Evolutionary conservation across 208 protist species (phyloP), one percentile per base, ranked within the genome.

Genomic region (Trypanosomatidae sp.): DNA sequence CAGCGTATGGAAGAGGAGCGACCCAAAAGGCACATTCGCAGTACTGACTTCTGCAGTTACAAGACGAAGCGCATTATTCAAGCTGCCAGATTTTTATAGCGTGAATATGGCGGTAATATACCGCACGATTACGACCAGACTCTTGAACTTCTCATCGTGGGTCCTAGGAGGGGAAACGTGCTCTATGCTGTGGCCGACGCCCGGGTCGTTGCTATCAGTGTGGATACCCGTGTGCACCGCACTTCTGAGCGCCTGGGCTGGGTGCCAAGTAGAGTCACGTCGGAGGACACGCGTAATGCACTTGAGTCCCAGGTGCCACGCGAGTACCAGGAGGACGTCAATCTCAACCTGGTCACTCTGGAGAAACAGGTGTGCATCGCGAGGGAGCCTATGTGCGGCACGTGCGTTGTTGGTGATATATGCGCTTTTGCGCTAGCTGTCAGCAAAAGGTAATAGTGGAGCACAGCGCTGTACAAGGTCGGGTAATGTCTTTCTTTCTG

Each of bases 161-260:
- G 95, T 1, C 88, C 91, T 3, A 98, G 98, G 78, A 98, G 98
- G 96, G 94, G 91, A 17, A 78, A 97, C 65, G 68, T 99, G 8
- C 93, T 94, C 69, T 67, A 92, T 17, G 83, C 91, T 49, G 81
- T 70, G 19, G 85, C 83, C 0, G 87, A 91, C 56, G 71, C 81
- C 39, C 71, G 80, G 39, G 74, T 87, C 47, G 66, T 93, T 49
- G 97, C 95, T 10, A 98, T 99, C 66, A 92, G 92, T 12, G 95
- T 99, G 4, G 96, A 98, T 75, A 93, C 91, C 4, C 98, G 98
- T 73, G 94, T 98, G n/a, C 96, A 98, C 66, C 87, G 96, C 59
- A 95, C 98, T 58, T 70, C 72, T 3, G 92, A 96, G 60, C 81
- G 96, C 25, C 91, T 98, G 22, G 62, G 75, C 17, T 99, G 95